Evolutionary conservation across 768 basidiomycete species (phyloP), one percentile per base, ranked within the genome.

Genomic region (Amanita phalloides): DNA sequence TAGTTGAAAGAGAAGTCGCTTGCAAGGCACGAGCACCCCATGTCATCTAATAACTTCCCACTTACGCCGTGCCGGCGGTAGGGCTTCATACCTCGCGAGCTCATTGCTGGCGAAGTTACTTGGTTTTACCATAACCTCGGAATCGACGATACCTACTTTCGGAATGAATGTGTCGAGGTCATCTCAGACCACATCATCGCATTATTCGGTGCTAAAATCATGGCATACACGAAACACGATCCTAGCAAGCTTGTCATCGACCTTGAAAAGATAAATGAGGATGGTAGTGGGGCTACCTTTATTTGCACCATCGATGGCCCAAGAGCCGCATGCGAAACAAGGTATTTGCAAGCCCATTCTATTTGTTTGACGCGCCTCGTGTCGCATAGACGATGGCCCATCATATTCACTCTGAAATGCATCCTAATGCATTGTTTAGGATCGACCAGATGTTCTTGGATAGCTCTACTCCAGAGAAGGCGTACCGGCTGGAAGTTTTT

Each of bases 121-220:
- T 99, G 94, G 94, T 98, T 96, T 78, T 98, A 97, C 76, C 71
- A 82, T 25, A 75, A 82, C 55, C 84, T 90, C 58, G 88, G 90
- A 57, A 89, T 90, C 73, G 88, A 90, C 71, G 88, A 91, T 69
- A 91, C 84, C 7, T 91, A 95, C 67, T 94, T 97, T 66, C 81
- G 82, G 64, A 87, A 82, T 58, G 86, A 90, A 65, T 77, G 78
- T 1, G 69, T 75, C 51, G 76, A 77, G 43, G 79, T 88, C 56
- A 88, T 91, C 66, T 78, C 79, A 5, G 88, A 91, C 66, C 89
- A 94, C 58, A 84, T 97, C 66, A 82, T 96, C 61, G 93, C 93
- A 20, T 81, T 99, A 50, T 99, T 91, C 65, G 92, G 90, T 23
- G 93, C 94, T 53, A 99, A 99, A 67, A 82, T 90, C 43, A 74